Conservation (phyloP, 345 rosid genomes). For the Populus euphratica region DNA sequence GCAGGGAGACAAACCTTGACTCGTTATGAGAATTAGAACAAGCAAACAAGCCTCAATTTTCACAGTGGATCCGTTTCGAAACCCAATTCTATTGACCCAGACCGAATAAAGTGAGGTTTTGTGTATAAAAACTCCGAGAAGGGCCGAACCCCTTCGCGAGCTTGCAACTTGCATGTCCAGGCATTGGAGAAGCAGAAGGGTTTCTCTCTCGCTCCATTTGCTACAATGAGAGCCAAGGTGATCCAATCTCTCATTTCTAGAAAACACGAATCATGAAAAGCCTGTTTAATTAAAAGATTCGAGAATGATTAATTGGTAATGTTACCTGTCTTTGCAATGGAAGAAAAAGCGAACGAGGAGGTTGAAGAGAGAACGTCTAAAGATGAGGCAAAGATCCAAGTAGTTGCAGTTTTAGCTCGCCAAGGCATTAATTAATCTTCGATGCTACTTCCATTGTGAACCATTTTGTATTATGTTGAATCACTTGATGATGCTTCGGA, state of each 20-base stretch:
- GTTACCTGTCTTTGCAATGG: conserved; percentile 18
- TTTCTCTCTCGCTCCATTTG: neutral
- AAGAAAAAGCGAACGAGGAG: conserved; percentile 44
- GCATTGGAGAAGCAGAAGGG: neutral
- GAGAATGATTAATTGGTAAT: neutral
- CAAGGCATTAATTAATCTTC: neutral
- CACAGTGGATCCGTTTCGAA: neutral
- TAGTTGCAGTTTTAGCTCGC: conserved; percentile 10
- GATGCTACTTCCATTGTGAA: neutral
- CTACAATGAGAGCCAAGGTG: neutral
- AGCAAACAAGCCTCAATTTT: neutral
- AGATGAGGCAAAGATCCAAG: conserved; percentile 44
- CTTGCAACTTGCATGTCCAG: neutral
- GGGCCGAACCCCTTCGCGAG: neutral
- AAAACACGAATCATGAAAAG: too few relatives aligned
- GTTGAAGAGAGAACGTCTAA: conserved; percentile 39
- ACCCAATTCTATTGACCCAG: neutral
- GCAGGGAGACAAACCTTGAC: neutral
- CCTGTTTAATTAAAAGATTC: too few relatives aligned
- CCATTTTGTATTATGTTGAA: neutral
- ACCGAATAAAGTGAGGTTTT: neutral
- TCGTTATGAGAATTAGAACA: too few relatives aligned
- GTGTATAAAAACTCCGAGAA: neutral
- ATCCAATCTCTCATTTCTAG: neutral
- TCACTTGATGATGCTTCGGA: neutral